These are phyloP conservation scores for Colletotrichum endophyticum DNA, from an alignment of 2,329 filamentous ascomycete genomes.

Conservation along the genomic window DNA sequence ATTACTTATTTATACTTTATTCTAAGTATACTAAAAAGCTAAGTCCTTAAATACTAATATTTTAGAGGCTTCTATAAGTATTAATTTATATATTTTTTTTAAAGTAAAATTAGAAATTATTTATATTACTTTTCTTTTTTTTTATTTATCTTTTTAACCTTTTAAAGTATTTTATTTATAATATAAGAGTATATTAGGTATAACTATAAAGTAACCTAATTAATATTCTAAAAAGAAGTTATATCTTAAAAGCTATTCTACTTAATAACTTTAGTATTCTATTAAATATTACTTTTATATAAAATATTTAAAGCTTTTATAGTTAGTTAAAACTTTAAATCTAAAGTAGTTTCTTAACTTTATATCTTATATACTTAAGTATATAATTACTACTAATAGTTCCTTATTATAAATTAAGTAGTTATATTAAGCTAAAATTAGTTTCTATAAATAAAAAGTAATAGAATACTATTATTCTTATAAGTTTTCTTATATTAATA, in stretches of 20 bases:
- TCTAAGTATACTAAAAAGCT: background rate
- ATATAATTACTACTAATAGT: background rate
- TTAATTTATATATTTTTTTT: background rate
- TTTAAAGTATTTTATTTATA: background rate
- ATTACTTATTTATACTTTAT: background rate
- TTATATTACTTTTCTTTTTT: background rate
- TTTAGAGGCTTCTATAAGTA: too few relatives aligned
- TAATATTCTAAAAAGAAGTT: background rate
- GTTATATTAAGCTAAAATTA: too few relatives aligned
- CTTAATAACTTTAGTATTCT: background rate
- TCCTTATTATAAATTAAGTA: background rate
- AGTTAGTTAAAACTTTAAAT: background rate
- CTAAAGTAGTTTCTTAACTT: background rate
- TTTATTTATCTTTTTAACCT: background rate
- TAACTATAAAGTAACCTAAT: background rate
- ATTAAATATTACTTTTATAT: background rate
- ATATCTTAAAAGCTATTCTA: background rate
- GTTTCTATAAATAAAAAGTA: too few relatives aligned
- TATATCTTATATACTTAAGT: background rate
- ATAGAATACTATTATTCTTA: too few relatives aligned
- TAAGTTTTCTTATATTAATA: too few relatives aligned
- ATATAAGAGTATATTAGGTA: background rate
- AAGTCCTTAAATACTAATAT: background rate
- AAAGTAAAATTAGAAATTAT: background rate
- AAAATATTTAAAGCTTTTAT: background rate